Conservation (phyloP, 2,329 filamentous ascomycete species). For the Aaosphaeria pasadenensis region DNA sequence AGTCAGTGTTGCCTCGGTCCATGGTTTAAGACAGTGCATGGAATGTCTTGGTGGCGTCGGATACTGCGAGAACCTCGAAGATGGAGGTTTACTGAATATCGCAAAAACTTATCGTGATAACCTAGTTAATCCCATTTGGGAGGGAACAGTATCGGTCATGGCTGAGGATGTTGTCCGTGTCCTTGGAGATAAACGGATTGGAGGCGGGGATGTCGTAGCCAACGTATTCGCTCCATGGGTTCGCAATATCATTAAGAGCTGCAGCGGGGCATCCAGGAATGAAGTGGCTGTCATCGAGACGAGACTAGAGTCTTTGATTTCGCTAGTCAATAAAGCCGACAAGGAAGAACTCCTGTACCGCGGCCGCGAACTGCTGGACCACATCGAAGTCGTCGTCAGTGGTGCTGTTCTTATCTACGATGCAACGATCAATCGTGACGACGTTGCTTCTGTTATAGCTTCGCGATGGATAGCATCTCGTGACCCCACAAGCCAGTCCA, state of each 20-base stretch:
- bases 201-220: constrained; percentile 16
- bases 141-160: constrained; percentile 71
- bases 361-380: constrained; percentile 21
- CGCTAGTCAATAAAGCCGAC: constrained; percentile 3
- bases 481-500: background rate
- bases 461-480: constrained; percentile 27
- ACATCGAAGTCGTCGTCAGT: constrained; percentile 35
- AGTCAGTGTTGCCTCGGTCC: constrained; percentile 31
- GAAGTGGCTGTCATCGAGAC: constrained; percentile 10
- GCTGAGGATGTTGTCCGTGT: constrained; percentile 52
- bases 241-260: constrained; percentile 6
- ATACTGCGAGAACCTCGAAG: constrained; percentile 61
- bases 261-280: constrained; percentile 2
- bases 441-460: constrained; percentile 32
- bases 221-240: constrained; percentile 20
- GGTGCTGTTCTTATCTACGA: constrained; percentile 38
- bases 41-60: constrained; percentile 65
- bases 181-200: constrained; percentile 32
- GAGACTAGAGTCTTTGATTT: constrained; percentile 7
- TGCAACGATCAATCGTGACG: constrained; percentile 31
- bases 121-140: constrained; percentile 65
- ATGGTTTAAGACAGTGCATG: constrained; percentile 56
- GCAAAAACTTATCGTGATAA: constrained; percentile 65
- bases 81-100: constrained; percentile 58
- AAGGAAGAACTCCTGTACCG: constrained; percentile 23